Evolutionary conservation across 1,284 basidiomycete species (phyloP), one percentile per base, ranked within the genome.

Genomic region (Moesziomyces globuligerus): DNA sequence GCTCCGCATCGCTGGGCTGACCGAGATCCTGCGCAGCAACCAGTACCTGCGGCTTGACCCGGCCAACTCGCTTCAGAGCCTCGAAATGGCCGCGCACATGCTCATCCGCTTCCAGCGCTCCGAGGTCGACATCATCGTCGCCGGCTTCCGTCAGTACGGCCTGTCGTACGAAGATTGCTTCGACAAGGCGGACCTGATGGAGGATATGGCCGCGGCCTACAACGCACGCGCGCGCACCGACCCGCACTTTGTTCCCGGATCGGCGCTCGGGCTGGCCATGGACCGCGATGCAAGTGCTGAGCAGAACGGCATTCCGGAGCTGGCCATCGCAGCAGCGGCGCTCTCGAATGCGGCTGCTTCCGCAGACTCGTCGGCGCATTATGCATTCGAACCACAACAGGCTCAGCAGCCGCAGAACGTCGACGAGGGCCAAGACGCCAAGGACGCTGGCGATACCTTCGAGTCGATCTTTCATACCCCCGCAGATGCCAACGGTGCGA

Each of bases 91-190:
- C 3, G 60, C 56, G 13, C 64, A 67, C 53, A 45, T 70, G 60
- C 57, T 78, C 8, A 60, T 70, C 26, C 59, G 69, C 13, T 72
- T 75, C 51, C 65, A 75, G 50, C 42, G 73, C 10, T 59, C 56
- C 39, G 93, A 95, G 83, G 90, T 91, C 23, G 83, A 86, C 53
- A 90, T 90, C 74, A 93, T 92, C 80, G 89, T 94, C 72, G 87
- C 86, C 9, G 94, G 90, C 6, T 85, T 96, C 41, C 87, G 90
- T 74, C 94, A 96, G 83, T 94, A 94, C 81, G 90, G 83, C 4
- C 70, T 76, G 21, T 74, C 84, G 15, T 86, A 83, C 57, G 92
- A 93, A 78, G 91, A 93, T 76, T 89, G 91, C 44, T 90, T 89
- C 52, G 90, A 91, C 28, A 88, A 90, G 72, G 90, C 91, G 1